Conservation (phyloP, 139 green algal genomes). For the Tetradesmus obliquus region DNA sequence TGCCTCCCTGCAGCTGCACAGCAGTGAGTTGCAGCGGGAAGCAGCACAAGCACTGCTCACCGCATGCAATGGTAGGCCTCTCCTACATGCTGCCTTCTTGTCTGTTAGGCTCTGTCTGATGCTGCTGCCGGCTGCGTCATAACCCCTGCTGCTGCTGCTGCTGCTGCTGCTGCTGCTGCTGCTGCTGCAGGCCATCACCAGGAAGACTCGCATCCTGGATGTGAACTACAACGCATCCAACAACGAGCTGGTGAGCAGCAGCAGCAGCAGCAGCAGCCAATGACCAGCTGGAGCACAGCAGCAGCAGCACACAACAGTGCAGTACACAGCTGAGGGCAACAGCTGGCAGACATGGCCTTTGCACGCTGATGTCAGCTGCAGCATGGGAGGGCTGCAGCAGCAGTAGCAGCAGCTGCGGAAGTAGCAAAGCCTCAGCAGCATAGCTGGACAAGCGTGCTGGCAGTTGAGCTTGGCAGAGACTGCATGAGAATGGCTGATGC, state of each 20-base stretch:
- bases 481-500: too few relatives aligned
- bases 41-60: too few relatives aligned
- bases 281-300: neutral
- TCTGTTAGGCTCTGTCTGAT: neutral
- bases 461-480: too few relatives aligned
- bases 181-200: slow-evolving; percentile 79
- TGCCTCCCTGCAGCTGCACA: neutral
- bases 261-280: neutral
- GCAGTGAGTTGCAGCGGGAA: neutral
- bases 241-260: slow-evolving; percentile 95
- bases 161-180: neutral
- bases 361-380: neutral
- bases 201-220: slow-evolving; percentile 97
- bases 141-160: slow-evolving; percentile 15
- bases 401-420: neutral
- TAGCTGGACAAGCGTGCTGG: too few relatives aligned
- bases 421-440: neutral
- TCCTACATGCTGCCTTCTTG: neutral
- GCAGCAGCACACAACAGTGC: slow-evolving; percentile 5
- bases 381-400: neutral
- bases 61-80: neutral
- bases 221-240: slow-evolving; percentile 99
- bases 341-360: neutral
- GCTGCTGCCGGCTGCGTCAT: neutral
- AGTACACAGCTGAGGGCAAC: neutral